Evolutionary conservation across 106 monocot genomes (phyloP).

Genomic region (Gastrodia elata): DNA sequence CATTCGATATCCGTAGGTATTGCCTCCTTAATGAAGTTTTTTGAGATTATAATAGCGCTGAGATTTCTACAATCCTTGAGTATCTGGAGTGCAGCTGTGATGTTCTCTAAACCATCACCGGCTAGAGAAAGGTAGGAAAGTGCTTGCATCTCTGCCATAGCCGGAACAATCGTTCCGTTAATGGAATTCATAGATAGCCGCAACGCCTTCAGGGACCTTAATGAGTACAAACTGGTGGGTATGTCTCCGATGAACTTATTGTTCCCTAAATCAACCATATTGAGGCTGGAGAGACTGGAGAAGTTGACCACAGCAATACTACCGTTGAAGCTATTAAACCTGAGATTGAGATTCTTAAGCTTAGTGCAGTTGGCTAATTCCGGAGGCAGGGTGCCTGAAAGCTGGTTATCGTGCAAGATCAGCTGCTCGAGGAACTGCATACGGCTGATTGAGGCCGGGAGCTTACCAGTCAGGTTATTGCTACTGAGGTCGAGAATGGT

Average conservation of each 20-base stretch:
- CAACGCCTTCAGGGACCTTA: background rate
- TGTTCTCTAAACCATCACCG: background rate
- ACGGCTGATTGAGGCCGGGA: conserved; percentile 8
- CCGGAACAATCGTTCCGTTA: background rate
- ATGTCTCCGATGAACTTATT: conserved; percentile 5
- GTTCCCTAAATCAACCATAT: conserved; percentile 9
- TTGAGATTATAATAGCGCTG: conserved; percentile 1
- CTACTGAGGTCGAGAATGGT: background rate
- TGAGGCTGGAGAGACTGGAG: conserved; percentile 5
- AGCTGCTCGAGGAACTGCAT: background rate
- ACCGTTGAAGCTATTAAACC: conserved; percentile 2
- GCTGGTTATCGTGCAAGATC: background rate
- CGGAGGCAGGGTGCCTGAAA: background rate
- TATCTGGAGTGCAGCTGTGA: background rate
- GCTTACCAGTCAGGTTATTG: conserved; percentile 2
- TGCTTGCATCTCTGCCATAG: background rate
- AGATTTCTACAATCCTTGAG: conserved; percentile 8
- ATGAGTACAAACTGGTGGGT: background rate
- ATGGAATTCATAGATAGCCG: background rate
- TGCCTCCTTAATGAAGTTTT: conserved; percentile 2
- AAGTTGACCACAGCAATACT: background rate
- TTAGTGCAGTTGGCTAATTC: conserved; percentile 1
- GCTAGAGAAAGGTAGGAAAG: conserved; percentile 7
- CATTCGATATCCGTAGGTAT: background rate
- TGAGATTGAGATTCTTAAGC: conserved; percentile 8